Conservation (phyloP, 257 asterid species). For the Catharanthus roseus region DNA sequence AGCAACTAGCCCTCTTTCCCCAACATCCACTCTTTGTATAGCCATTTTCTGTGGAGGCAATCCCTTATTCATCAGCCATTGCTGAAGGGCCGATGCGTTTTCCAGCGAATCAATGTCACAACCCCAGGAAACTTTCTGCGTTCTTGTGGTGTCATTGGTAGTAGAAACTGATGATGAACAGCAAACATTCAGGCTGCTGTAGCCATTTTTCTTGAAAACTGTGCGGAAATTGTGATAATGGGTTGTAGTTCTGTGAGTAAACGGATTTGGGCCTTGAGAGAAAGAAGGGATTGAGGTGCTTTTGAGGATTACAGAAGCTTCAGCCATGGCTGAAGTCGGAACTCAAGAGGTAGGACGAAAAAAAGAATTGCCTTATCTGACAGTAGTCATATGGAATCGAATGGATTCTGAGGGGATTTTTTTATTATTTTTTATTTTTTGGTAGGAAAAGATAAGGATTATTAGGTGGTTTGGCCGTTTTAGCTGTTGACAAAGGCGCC, state of each 20-base stretch:
- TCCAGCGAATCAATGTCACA: conserved; percentile 73
- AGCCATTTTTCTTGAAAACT: conserved; percentile 29
- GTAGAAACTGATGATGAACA: conserved; percentile 50
- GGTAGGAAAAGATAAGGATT: too few species aligned
- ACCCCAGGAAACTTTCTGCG: conserved; percentile 51
- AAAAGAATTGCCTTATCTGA: conserved; percentile 18
- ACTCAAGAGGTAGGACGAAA: neutral
- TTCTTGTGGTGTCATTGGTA: conserved; percentile 26
- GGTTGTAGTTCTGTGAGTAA: conserved; percentile 23
- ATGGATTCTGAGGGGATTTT: neutral
- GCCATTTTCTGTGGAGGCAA: conserved; percentile 87
- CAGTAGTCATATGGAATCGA: neutral
- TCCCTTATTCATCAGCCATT: conserved; percentile 68
- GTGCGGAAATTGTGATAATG: conserved; percentile 17
- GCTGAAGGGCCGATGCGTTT: conserved; percentile 67
- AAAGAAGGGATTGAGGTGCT: conserved; percentile 39
- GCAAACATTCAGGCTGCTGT: conserved; percentile 25
- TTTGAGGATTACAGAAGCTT: conserved; percentile 56
- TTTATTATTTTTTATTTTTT: too few species aligned
- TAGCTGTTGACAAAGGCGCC: too few species aligned
- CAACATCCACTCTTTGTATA: conserved; percentile 69
- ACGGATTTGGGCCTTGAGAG: conserved; percentile 20
- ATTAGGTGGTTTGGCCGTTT: too few species aligned
- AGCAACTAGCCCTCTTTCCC: conserved; percentile 94
- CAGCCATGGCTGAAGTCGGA: conserved; percentile 55